These are phyloP conservation scores for Nicotiana benthamiana DNA, from an alignment of 257 asterid genomes.

Conservation along the genomic window DNA sequence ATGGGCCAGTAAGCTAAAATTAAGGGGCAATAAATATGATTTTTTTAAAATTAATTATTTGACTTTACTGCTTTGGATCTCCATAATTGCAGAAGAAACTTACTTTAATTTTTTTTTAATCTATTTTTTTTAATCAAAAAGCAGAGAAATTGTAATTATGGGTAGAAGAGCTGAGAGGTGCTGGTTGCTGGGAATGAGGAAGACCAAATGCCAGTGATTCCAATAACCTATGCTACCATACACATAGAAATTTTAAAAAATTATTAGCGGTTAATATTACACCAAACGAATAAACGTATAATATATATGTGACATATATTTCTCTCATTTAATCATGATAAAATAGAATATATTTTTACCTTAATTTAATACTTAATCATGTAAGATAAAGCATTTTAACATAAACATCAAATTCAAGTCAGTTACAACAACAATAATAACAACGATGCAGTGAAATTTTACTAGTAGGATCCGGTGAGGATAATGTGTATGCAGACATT, in stretches of 20 bases:
- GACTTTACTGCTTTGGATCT: neutral
- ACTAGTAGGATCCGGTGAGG: too few relatives aligned
- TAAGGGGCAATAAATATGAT: conserved; percentile 1
- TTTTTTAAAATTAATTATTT: neutral
- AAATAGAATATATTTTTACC: neutral
- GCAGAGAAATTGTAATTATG: neutral
- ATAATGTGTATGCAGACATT: too few relatives aligned
- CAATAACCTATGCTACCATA: neutral
- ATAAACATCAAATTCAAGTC: neutral
- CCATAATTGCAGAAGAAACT: neutral
- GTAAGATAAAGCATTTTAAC: neutral
- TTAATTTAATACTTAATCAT: neutral
- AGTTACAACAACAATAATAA: neutral
- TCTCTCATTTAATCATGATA: neutral
- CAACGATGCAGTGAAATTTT: too few relatives aligned
- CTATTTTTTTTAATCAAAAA: neutral
- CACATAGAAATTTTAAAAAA: neutral
- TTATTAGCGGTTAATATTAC: too few relatives aligned
- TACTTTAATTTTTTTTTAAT: neutral
- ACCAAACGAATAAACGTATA: too few relatives aligned
- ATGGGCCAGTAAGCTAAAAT: conserved; percentile 7
- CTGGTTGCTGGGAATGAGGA: neutral
- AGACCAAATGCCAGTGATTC: neutral
- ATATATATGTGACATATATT: neutral
- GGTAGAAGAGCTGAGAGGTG: neutral